Percentiles rank a stretch among this genome's conserved stretches.
Evolutionary conservation across 768 basidiomycete species (phyloP).

Genomic region (Boletus vinaceobasis): DNA sequence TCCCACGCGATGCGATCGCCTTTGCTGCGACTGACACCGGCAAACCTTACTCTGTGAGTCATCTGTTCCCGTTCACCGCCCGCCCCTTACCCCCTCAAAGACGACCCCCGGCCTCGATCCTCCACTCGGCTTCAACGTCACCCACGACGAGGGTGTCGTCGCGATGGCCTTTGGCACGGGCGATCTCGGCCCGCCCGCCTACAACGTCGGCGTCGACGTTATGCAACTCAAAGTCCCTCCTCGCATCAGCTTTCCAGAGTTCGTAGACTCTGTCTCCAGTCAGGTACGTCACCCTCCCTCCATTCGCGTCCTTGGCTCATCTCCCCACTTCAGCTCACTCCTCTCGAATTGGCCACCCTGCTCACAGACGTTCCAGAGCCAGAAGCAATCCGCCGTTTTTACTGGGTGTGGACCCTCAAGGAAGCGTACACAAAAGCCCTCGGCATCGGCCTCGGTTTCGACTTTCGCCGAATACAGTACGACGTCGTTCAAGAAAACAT

Average conservation of each 20-base stretch:
- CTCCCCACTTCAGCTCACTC: slow-evolving; percentile 36
- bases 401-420: slow-evolving; percentile 87
- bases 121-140: slow-evolving; percentile 75
- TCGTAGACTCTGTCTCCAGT: slow-evolving; percentile 61
- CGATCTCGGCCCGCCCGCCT: slow-evolving; percentile 53
- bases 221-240: slow-evolving; percentile 72
- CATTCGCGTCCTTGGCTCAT: slow-evolving; percentile 7
- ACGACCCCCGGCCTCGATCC: slow-evolving; percentile 42
- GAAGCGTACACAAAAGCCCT: slow-evolving; percentile 91
- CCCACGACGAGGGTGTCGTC: slow-evolving; percentile 74
- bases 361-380: slow-evolving; percentile 39
- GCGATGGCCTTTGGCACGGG: slow-evolving; percentile 57
- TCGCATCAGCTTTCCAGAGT: slow-evolving; percentile 53
- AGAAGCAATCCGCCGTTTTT: slow-evolving; percentile 61
- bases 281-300: slow-evolving; percentile 43
- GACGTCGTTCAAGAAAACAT: slow-evolving; percentile 50
- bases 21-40: slow-evolving; percentile 59
- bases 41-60: slow-evolving; percentile 74
- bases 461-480: slow-evolving; percentile 75
- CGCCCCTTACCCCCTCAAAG: slow-evolving; percentile 31
- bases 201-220: slow-evolving; percentile 68
- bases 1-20: slow-evolving; percentile 43
- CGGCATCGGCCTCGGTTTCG: slow-evolving; percentile 79
- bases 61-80: not conserved
- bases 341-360: slow-evolving; percentile 32